These are phyloP conservation scores for Prunus mume DNA, from an alignment of 306 rosid species.

Conservation along the genomic window DNA sequence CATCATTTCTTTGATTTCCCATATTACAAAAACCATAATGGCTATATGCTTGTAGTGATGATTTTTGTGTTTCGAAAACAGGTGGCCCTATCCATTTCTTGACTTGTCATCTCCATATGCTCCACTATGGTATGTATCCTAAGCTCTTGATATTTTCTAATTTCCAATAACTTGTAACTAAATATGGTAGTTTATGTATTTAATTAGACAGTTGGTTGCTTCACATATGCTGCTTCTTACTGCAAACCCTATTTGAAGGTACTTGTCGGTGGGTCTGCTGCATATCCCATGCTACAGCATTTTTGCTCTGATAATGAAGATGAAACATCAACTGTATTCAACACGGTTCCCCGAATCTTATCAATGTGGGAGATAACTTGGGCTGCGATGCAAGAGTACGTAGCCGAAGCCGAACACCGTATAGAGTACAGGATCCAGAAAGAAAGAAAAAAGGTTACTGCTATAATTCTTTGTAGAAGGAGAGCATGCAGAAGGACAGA, in stretches of 20 bases:
- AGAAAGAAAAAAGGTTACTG: neutral
- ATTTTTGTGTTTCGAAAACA: conserved; percentile 32
- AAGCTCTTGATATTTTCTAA: conserved; percentile 15
- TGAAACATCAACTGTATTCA: conserved; percentile 67
- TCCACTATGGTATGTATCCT: conserved; percentile 67
- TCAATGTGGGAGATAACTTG: conserved; percentile 46
- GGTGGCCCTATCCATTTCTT: conserved; percentile 99
- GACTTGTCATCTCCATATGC: conserved; percentile 79
- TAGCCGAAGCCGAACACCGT: conserved; percentile 14
- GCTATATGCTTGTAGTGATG: neutral
- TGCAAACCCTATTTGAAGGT: conserved; percentile 43
- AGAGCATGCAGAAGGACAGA: conserved; percentile 5
- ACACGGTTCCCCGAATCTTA: conserved; percentile 59
- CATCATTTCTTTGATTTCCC: conserved; percentile 6
- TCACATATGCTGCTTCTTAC: neutral
- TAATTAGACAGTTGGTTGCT: too few relatives aligned
- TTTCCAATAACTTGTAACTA: conserved; percentile 1
- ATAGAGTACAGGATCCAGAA: too few relatives aligned
- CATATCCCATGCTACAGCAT: conserved; percentile 94
- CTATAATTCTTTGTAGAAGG: conserved; percentile 21
- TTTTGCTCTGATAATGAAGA: conserved; percentile 69
- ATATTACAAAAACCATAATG: neutral
- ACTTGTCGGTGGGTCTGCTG: conserved; percentile 73
- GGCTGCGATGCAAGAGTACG: neutral
- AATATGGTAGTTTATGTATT: too few relatives aligned